Evolutionary conservation across 371 early-diverging fungal species (phyloP).

Genomic region (Zychaea mexicana): DNA sequence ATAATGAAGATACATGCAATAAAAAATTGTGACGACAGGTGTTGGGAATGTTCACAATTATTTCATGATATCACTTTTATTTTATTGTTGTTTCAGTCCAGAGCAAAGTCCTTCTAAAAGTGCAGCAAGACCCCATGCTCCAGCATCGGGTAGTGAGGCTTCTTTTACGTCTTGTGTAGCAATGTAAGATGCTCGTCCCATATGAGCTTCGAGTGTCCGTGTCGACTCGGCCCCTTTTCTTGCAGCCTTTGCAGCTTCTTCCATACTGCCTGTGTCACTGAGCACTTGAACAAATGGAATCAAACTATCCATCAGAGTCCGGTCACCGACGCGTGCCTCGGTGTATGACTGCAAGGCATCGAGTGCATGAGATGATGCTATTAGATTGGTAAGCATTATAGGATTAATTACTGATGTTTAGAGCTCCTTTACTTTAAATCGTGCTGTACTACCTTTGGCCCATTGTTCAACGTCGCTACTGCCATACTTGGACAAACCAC

Average conservation of each 20-base stretch:
- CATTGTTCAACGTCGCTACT: slow-evolving; percentile 6
- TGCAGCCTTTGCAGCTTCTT: slow-evolving; percentile 58
- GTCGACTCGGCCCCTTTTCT: slow-evolving; percentile 62
- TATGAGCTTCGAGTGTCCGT: slow-evolving; percentile 54
- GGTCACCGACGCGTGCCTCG: slow-evolving; percentile 74
- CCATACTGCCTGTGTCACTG: slow-evolving; percentile 27
- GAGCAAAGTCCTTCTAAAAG: slow-evolving; percentile 47
- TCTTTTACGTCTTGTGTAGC: slow-evolving; percentile 48
- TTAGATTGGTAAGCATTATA: too few species aligned
- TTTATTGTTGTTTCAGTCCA: background rate
- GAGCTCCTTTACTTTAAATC: too few species aligned
- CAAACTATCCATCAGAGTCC: slow-evolving; percentile 80
- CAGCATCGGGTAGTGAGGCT: slow-evolving; percentile 64
- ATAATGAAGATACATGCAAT: too few species aligned
- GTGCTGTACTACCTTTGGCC: slow-evolving; percentile 17
- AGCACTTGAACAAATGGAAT: slow-evolving; percentile 66
- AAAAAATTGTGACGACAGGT: too few species aligned
- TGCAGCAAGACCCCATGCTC: slow-evolving; percentile 66
- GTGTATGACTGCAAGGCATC: slow-evolving; percentile 70
- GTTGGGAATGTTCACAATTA: too few species aligned
- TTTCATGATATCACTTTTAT: too few species aligned
- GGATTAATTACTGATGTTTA: too few species aligned
- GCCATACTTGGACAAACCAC: slow-evolving; percentile 24
- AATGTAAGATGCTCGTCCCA: slow-evolving; percentile 77
- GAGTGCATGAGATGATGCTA: slow-evolving; percentile 54